Evolutionary conservation across 2,329 filamentous ascomycete species (phyloP), one percentile per base, ranked within the genome.

Genomic region (Claviceps maximensis): DNA sequence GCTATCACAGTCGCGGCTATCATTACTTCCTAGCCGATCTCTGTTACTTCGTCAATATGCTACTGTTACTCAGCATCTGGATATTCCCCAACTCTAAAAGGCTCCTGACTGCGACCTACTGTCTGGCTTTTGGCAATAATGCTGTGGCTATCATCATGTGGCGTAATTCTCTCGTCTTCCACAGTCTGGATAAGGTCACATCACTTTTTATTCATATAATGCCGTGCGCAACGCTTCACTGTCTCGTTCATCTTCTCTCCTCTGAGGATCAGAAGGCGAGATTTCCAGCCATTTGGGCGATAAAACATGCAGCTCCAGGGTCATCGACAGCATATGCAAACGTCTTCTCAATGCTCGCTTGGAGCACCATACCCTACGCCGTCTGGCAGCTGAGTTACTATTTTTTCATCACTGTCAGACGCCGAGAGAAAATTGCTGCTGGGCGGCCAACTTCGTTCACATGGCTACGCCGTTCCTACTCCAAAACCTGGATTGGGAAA

Each of bases 131-230:
- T 64, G 93, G 93, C 57, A 98, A 98, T 70, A 98, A 98, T 65
- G 93, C 93, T 21, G 83, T 96, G 47, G 93, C 93, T 13, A 97
- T 98, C 67, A 89, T 93, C 65, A 93, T 98, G 90, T 98, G 93
- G 93, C 83, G 93, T 58, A 98, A 98, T 68, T 96, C 90, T 33
- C 80, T 98, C 64, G 93, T 98, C 47, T 98, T 98, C 68, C 93
- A 98, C 74, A 95, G 89, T 65, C 83, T 98, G 70, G 93, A 98
- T 76, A 98, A 98, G 70, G 89, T 97, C 56, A 94, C 90, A 13
- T 93, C 88, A 65, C 77, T 98, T n/a, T 98, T 98, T 72, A 96
- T 98, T 60, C 93, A 98, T 69, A 95, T 98, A 63, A 98, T 98
- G 91, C 93, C 93, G 1, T 95, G 90, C 59, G 91, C 87, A 6